Evolutionary conservation across 768 basidiomycete genomes (phyloP).

Genomic region (Postia placenta): DNA sequence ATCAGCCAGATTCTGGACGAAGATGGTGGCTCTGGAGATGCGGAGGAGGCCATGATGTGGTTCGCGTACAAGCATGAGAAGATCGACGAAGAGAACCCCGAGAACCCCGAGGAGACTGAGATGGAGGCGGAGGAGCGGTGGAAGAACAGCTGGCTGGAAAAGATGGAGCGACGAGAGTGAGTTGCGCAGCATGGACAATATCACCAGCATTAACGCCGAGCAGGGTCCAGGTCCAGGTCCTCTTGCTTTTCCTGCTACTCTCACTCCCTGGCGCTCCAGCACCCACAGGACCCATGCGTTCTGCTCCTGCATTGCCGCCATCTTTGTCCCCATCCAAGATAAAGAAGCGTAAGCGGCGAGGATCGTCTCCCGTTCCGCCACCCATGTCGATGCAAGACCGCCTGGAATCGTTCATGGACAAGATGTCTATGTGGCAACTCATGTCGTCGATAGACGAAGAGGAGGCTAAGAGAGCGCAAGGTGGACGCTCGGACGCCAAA

Average conservation of each 20-base stretch:
- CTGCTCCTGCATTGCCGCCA: conserved; percentile 6
- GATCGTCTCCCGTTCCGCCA: conserved; percentile 9
- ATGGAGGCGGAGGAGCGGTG: conserved; percentile 41
- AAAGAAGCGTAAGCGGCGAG: conserved; percentile 19
- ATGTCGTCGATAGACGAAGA: conserved; percentile 31
- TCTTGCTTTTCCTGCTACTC: conserved; percentile 61
- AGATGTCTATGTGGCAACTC: conserved; percentile 74
- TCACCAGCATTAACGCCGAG: not conserved
- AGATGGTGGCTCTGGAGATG: conserved; percentile 54
- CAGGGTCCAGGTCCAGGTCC: conserved; percentile 72
- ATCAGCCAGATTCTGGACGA: conserved; percentile 53
- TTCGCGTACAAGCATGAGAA: conserved; percentile 62
- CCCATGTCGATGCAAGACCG: conserved; percentile 36
- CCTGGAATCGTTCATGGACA: conserved; percentile 73
- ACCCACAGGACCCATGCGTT: not conserved
- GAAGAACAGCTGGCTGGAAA: conserved; percentile 50
- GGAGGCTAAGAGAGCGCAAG: conserved; percentile 10
- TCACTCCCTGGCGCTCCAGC: conserved; percentile 45
- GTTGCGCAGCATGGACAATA: conserved; percentile 10
- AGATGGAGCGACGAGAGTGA: conserved; percentile 55
- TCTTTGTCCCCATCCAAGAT: conserved; percentile 17
- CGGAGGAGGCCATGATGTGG: conserved; percentile 77
- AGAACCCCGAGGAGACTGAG: conserved; percentile 19
- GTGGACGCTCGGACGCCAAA: conserved; percentile 10
- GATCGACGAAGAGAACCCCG: conserved; percentile 19